Evolutionary conservation across 2,329 filamentous ascomycete species (phyloP), one percentile per base, ranked within the genome.

Genomic region (Aspergillus tanneri): DNA sequence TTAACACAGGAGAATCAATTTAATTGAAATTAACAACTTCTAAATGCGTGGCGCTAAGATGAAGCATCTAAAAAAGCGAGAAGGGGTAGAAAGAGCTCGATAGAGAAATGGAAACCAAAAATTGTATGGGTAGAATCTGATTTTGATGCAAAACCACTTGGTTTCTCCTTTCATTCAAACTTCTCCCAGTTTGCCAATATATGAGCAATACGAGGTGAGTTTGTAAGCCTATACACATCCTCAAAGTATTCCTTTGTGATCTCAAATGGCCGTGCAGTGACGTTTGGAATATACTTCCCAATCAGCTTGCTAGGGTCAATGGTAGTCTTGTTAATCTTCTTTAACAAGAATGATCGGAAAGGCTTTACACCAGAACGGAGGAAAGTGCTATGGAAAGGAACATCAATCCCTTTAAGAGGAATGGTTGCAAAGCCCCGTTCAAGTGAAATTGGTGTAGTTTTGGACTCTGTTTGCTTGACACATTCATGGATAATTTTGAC

Each of bases 301-400:
- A 99, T 82, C 65, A 99, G 77, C 80, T 97, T 97, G 70, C 88
- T 87, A 4, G 93, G 93, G 70, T 99, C 93, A 70, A 99, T 97
- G 45, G 88, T 95, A 19, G 91, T 96, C 84, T 95, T 96, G 81
- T 97, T 90, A 77, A 99, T 97, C 83, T 99, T 99, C 88, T 97
- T 99, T 62, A 97, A 86, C 68, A 99, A 74, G 83, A 99, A 99
- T 36, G 86, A 92, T 59, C 93, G 84, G 90, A 99, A 99, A 38
- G 95, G 93, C 81, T 99, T 99, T 72, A 99, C 93, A 63, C 93
- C 95, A 30, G 90, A 96, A 47, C 95, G 88, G 74, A 99, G 77
- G 81, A 99, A 99, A 14, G 93, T 99, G 61, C 88, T 93, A 81
- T 99, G 93, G 88, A 99, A 99, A 36, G 93, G 93, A 67, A 97